Conservation (phyloP, 371 early-diverging fungal species). For the Nematocida sp. region DNA sequence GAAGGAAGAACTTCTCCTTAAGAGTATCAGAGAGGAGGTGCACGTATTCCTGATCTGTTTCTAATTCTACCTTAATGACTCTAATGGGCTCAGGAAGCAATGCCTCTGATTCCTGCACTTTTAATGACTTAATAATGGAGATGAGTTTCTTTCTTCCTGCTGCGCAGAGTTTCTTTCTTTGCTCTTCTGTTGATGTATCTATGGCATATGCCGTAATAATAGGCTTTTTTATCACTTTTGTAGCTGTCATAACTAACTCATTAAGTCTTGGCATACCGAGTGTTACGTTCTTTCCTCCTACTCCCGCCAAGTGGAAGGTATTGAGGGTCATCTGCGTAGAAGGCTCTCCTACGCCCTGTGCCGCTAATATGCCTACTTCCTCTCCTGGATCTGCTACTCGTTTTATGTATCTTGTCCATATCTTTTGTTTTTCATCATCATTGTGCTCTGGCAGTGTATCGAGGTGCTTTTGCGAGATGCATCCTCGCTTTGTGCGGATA, state of each 20-base stretch:
- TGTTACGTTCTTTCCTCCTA: slow-evolving; percentile 95
- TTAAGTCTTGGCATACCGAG: slow-evolving; percentile 98
- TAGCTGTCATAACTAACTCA: slow-evolving; percentile 98
- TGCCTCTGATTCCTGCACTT: slow-evolving; percentile 39
- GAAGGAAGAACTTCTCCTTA: slow-evolving; percentile 53
- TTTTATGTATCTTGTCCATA: slow-evolving; percentile 42
- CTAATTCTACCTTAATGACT: slow-evolving; percentile 48
- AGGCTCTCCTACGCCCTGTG: slow-evolving; percentile 98
- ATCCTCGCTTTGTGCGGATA: not conserved
- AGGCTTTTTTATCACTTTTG: slow-evolving; percentile 84
- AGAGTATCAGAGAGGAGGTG: slow-evolving; percentile 23
- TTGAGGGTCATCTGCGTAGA: slow-evolving; percentile 99
- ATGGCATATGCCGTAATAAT: slow-evolving; percentile 79
- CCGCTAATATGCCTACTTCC: slow-evolving; percentile 92
- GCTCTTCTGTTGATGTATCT: slow-evolving; percentile 23
- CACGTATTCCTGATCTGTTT: slow-evolving; percentile 14
- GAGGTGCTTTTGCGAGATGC: not conserved
- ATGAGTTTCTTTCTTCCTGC: slow-evolving; percentile 2
- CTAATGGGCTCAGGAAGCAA: slow-evolving; percentile 30
- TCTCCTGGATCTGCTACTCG: slow-evolving; percentile 86
- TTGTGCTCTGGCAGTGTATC: not conserved
- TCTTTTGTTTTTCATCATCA: slow-evolving; percentile 24
- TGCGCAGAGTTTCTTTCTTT: not conserved
- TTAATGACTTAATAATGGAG: not conserved
- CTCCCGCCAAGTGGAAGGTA: slow-evolving; percentile 99